Conservation (phyloP, 768 basidiomycete species). For the Porphyrellus cyaneotinctus region DNA sequence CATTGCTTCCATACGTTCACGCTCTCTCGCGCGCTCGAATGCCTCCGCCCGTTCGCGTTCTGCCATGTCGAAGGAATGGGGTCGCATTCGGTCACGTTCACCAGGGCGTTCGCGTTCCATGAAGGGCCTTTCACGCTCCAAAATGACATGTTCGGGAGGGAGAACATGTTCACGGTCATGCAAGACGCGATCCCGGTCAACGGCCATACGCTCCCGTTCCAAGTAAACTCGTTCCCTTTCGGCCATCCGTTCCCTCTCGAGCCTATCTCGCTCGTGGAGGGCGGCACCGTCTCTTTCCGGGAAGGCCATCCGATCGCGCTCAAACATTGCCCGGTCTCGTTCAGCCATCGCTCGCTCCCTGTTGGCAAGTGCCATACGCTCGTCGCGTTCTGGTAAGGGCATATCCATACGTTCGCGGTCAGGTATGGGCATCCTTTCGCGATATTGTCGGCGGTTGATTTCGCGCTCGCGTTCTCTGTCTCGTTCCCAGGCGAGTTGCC, state of each 20-base stretch:
- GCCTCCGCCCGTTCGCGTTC: constrained; percentile 28
- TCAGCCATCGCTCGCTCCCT: constrained; percentile 23
- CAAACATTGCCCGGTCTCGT: constrained; percentile 21
- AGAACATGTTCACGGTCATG: constrained; percentile 22
- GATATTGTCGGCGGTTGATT: constrained; percentile 26
- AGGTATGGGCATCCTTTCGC: constrained; percentile 20
- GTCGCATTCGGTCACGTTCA: constrained; percentile 28
- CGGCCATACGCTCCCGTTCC: constrained; percentile 25
- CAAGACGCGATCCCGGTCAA: constrained; percentile 23
- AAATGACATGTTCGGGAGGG: constrained; percentile 14
- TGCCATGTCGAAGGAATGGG: constrained; percentile 16
- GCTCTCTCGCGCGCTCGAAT: constrained; percentile 34
- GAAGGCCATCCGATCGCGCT: constrained; percentile 21
- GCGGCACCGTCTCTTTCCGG: constrained; percentile 21
- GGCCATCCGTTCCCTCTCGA: constrained; percentile 20
- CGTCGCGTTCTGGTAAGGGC: constrained; percentile 22
- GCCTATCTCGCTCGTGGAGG: constrained; percentile 20
- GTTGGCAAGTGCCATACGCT: constrained; percentile 15
- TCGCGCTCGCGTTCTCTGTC: constrained; percentile 27
- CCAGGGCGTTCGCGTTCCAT: constrained; percentile 19
- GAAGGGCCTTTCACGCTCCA: constrained; percentile 23
- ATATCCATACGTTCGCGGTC: constrained; percentile 23
- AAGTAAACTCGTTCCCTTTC: constrained; percentile 21
- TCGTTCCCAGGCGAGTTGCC: constrained; percentile 27
- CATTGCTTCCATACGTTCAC: constrained; percentile 26